Conservation (phyloP, 2,329 filamentous ascomycete genomes). For the Stagonosporopsis tanaceti region DNA sequence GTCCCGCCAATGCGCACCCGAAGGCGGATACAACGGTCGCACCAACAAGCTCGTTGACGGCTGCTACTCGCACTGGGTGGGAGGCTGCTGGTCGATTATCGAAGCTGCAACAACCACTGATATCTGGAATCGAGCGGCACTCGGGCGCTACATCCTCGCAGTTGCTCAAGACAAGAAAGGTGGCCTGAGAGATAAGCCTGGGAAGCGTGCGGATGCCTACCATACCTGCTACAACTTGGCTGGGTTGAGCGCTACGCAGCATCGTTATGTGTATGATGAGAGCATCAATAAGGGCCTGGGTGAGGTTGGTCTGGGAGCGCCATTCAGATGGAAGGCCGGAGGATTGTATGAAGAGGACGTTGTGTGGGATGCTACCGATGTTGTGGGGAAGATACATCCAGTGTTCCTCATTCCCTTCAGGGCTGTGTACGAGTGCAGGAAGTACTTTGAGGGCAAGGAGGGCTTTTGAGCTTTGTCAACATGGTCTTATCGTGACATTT, state of each 20-base stretch:
- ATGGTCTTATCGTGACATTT: background rate
- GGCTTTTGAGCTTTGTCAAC: constrained; percentile 57
- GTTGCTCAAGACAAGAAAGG: constrained; percentile 85
- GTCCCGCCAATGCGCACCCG: constrained; percentile 85
- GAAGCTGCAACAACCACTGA: constrained; percentile 70
- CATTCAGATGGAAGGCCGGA: constrained; percentile 56
- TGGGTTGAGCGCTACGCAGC: constrained; percentile 82
- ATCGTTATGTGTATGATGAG: constrained; percentile 63
- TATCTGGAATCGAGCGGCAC: constrained; percentile 81
- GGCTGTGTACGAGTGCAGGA: constrained; percentile 69
- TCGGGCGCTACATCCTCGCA: constrained; percentile 87
- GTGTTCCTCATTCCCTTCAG: constrained; percentile 83
- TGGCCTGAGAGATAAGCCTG: constrained; percentile 91
- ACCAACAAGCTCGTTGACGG: constrained; percentile 98
- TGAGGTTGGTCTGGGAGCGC: constrained; percentile 44
- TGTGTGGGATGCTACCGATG: constrained; percentile 72
- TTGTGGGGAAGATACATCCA: constrained; percentile 77
- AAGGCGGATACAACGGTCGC: constrained; percentile 90
- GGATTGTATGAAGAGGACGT: constrained; percentile 61
- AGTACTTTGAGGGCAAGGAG: constrained; percentile 68
- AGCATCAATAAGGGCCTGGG: constrained; percentile 42
- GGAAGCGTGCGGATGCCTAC: constrained; percentile 86
- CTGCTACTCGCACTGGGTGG: constrained; percentile 98
- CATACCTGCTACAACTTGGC: constrained; percentile 92
- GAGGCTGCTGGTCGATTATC: constrained; percentile 90